A percentile compares a stretch with the other conserved stretches of the same genome.
These are phyloP conservation scores for Neurospora sp. DNA, from an alignment of 495 filamentous ascomycete species.

Conservation along the genomic window DNA sequence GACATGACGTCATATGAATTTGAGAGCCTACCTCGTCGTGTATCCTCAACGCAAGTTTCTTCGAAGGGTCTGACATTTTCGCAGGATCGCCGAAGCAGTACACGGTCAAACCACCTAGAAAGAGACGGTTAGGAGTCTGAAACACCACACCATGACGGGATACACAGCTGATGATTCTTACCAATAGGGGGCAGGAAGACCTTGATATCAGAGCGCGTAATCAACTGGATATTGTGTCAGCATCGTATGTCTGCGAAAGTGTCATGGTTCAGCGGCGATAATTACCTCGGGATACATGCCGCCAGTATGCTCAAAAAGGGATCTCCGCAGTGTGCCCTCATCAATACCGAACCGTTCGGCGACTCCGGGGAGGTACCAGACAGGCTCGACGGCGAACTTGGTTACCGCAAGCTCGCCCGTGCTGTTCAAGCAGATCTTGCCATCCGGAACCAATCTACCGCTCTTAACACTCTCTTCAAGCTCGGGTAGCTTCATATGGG, in stretches of 20 bases:
- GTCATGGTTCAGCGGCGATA: not conserved
- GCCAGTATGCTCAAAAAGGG: constrained; percentile 90
- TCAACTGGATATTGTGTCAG: constrained; percentile 42
- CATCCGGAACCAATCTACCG: constrained; percentile 77
- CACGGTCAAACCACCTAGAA: constrained; percentile 75
- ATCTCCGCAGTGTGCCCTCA: constrained; percentile 74
- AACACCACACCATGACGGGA: constrained; percentile 9
- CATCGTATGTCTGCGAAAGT: not conserved
- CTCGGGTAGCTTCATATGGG: constrained; percentile 95
- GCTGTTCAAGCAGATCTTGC: constrained; percentile 77
- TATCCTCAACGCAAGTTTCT: constrained; percentile 75
- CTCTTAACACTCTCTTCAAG: constrained; percentile 75
- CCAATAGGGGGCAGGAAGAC: constrained; percentile 89
- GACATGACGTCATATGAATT: not conserved
- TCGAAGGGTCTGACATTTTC: constrained; percentile 81
- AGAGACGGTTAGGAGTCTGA: constrained; percentile 17
- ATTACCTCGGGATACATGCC: constrained; percentile 72
- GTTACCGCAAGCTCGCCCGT: constrained; percentile 84
- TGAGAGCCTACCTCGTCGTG: constrained; percentile 65
- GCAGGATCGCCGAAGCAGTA: constrained; percentile 95
- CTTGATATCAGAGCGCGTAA: constrained; percentile 89
- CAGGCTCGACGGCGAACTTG: constrained; percentile 92
- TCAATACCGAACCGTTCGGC: constrained; percentile 93
- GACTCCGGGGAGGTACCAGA: constrained; percentile 93
- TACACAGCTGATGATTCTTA: constrained; percentile 14